Conservation (phyloP, 192 early-diverging fungal genomes). For the Entomortierella chlamydospora region DNA sequence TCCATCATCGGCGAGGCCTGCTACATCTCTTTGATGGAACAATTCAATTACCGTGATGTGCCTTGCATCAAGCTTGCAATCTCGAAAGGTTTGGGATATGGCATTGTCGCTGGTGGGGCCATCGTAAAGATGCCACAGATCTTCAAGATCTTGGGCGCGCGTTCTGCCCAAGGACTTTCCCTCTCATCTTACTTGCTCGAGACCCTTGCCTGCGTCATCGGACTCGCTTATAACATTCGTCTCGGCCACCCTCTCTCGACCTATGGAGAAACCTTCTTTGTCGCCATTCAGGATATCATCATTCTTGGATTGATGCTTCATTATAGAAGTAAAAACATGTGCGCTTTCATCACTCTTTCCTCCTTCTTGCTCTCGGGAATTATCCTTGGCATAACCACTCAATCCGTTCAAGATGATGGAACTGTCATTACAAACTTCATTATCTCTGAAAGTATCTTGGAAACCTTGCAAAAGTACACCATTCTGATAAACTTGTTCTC, state of each 20-base stretch:
- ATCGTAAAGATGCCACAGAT: conserved; percentile 98
- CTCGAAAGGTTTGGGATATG: conserved; percentile 92
- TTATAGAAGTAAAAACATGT: conserved; percentile 60
- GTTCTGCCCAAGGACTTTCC: conserved; percentile 84
- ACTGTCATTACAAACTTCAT: conserved; percentile 64
- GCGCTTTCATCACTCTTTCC: conserved; percentile 56
- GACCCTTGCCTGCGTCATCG: conserved; percentile 82
- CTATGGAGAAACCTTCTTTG: conserved; percentile 86
- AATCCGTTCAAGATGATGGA: conserved; percentile 34
- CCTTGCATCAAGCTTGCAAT: conserved; percentile 84
- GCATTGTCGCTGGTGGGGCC: conserved; percentile 89
- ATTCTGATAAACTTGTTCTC: conserved; percentile 85
- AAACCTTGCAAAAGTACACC: conserved; percentile 75
- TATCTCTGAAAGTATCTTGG: conserved; percentile 65
- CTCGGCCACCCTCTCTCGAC: conserved; percentile 91
- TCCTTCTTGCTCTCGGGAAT: conserved; percentile 47
- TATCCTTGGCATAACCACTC: conserved; percentile 18
- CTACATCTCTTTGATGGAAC: conserved; percentile 76
- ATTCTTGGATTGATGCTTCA: conserved; percentile 77
- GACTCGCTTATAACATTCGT: conserved; percentile 89
- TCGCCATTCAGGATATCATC: conserved; percentile 84
- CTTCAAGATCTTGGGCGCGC: conserved; percentile 82
- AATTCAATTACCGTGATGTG: conserved; percentile 73
- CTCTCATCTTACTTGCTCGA: conserved; percentile 86
- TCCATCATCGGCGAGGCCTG: conserved; percentile 88